Evolutionary conservation across 108 stramenopile genomes (phyloP).

Genomic region (Craspedostauros australis): DNA sequence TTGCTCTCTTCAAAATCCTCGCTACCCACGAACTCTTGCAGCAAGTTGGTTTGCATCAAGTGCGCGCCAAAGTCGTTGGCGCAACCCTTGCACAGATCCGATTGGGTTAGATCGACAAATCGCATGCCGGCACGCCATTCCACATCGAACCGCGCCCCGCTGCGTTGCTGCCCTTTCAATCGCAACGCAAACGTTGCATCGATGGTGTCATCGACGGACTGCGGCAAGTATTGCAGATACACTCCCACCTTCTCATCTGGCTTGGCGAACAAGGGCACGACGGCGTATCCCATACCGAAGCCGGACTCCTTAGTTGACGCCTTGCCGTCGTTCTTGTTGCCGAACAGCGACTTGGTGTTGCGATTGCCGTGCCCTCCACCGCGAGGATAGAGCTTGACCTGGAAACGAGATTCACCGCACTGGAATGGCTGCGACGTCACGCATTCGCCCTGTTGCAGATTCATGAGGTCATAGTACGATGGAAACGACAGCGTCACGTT

Average conservation of each 20-base stretch:
- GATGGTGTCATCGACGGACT: slow-evolving; percentile 2
- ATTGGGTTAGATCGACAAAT: slow-evolving; percentile 13
- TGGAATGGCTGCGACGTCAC: slow-evolving; percentile 8
- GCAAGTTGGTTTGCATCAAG: slow-evolving; percentile 33
- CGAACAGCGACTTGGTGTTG: not conserved
- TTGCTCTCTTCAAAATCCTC: slow-evolving; percentile 7
- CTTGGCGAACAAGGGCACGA: slow-evolving; percentile 9
- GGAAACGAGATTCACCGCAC: slow-evolving; percentile 14
- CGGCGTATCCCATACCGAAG: slow-evolving; percentile 17
- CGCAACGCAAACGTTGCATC: slow-evolving; percentile 39
- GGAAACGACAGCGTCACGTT: slow-evolving; percentile 21
- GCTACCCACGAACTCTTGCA: slow-evolving; percentile 28
- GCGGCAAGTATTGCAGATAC: slow-evolving; percentile 29
- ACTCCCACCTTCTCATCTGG: slow-evolving; percentile 27
- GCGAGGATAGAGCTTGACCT: slow-evolving; percentile 33
- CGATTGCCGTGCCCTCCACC: slow-evolving; percentile 17
- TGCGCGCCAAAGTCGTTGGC: slow-evolving; percentile 41
- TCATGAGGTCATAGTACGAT: slow-evolving; percentile 14
- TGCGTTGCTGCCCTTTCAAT: slow-evolving; percentile 27
- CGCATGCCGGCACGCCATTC: slow-evolving; percentile 50
- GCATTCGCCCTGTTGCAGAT: slow-evolving; percentile 12
- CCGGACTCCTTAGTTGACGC: no score
- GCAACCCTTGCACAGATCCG: slow-evolving; percentile 14
- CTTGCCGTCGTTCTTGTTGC: not conserved
- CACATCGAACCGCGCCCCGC: slow-evolving; percentile 28